Conservation (phyloP, 2,329 filamentous ascomycete genomes). For the Cladophialophora chaetospira region DNA sequence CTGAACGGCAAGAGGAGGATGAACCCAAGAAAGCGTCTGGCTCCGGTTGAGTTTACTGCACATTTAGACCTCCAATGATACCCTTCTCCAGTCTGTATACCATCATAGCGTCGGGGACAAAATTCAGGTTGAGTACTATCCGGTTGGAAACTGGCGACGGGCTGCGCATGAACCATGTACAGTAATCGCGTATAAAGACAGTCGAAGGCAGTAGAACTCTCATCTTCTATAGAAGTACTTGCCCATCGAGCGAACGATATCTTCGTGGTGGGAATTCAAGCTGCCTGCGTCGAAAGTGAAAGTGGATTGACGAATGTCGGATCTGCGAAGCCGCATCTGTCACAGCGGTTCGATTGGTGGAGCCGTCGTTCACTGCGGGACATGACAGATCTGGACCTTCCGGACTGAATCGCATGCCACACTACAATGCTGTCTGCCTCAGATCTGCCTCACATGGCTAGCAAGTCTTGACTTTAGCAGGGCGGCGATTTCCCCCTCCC, state of each 20-base stretch:
- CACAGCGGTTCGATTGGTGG: background rate
- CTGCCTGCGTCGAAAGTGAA: background rate
- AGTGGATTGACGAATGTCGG: background rate
- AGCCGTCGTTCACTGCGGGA: background rate
- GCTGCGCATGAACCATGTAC: constrained; percentile 3
- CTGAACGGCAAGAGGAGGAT: constrained; percentile 33
- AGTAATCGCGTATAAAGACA: background rate
- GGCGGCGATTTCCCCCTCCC: background rate
- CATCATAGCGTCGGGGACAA: constrained; percentile 30
- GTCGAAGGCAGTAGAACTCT: constrained; percentile 2
- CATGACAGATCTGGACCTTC: background rate
- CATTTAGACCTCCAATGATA: background rate
- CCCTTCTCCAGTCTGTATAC: constrained; percentile 15
- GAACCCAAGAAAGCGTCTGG: constrained; percentile 45
- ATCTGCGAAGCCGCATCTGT: background rate
- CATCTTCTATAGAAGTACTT: constrained; percentile 2
- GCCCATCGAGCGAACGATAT: background rate
- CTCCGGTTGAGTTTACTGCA: constrained; percentile 36
- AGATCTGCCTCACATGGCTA: background rate
- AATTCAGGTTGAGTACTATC: background rate
- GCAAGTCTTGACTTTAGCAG: background rate
- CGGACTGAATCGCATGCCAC: background rate
- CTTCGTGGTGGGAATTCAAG: background rate
- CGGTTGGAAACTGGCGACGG: background rate
- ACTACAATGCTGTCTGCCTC: constrained; percentile 4